Percentiles rank a stretch among this genome's conserved stretches.
These are phyloP conservation scores for Solanum sitiens DNA, from an alignment of 257 asterid genomes.

Conservation along the genomic window DNA sequence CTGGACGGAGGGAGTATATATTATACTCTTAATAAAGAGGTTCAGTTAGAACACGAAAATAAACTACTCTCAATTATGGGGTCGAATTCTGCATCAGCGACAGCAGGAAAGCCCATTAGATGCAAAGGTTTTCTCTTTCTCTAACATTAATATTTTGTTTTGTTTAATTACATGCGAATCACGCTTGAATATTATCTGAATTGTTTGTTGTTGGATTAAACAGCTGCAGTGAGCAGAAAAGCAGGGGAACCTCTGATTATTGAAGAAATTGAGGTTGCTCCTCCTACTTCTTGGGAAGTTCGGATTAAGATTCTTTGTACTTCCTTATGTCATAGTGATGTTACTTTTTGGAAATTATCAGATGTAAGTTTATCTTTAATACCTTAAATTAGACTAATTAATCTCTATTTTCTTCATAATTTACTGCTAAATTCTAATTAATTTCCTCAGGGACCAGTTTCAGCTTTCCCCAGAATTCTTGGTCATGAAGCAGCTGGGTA, in stretches of 20 bases:
- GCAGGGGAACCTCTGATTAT: slow-evolving; percentile 32
- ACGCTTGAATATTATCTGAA: not conserved
- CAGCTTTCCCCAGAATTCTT: slow-evolving; percentile 27
- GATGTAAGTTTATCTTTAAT: slow-evolving; percentile 5
- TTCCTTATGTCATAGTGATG: slow-evolving; percentile 36
- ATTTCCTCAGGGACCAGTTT: slow-evolving; percentile 13
- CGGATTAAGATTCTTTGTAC: slow-evolving; percentile 40
- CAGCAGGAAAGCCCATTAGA: slow-evolving; percentile 31
- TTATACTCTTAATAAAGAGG: too few relatives aligned
- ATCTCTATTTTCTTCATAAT: not conserved
- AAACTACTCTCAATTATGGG: slow-evolving; percentile 2
- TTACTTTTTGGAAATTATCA: slow-evolving; percentile 23
- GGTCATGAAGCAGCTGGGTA: slow-evolving; percentile 46
- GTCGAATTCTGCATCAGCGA: not conserved
- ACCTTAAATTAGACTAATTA: not conserved
- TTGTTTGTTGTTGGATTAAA: not conserved
- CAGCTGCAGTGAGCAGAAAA: slow-evolving; percentile 42
- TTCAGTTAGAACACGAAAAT: not conserved
- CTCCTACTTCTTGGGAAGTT: slow-evolving; percentile 42
- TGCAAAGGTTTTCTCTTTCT: slow-evolving; percentile 23
- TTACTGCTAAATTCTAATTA: not conserved
- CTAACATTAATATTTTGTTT: not conserved
- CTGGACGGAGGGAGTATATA: too few relatives aligned
- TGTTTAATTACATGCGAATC: too few relatives aligned
- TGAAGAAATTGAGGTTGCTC: slow-evolving; percentile 35